Evolutionary conservation across 768 basidiomycete species (phyloP), one percentile per base, ranked within the genome.

Genomic region (Lactifluus volemus): DNA sequence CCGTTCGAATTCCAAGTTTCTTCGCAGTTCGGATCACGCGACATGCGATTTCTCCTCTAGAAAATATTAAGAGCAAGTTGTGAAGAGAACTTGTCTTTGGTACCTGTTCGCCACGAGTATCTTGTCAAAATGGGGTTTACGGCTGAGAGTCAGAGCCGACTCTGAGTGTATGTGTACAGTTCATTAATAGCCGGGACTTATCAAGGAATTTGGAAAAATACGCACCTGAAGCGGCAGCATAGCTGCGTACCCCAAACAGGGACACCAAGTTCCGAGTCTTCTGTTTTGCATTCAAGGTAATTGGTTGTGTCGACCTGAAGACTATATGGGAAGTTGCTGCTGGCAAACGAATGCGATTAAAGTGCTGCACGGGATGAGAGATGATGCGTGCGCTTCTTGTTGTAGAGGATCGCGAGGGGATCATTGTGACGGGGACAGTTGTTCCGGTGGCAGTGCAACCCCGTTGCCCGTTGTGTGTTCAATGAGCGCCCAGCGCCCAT

Each of bases 41-140:
- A 72, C 95, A 97, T 5, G 94, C 93, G 64, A 98, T 98, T 73
- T 98, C 94, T 50, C 94, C 94, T 72, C 93, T 96, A 63, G 14
- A 49, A 32, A 1, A 56, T 5, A 19, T 5, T 53, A 12, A 50
- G 54, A 58, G 49, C 14, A 41, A 9, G 32, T 49, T 30, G 2
- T 10, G n/a, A 15, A 12, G 17, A 9, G 10, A 29, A 21, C 12
- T 1, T 21, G 21, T 21, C 25, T n/a, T n/a, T 57, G 76, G 55
- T 58, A 87, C 93, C 93, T 77, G 69, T 97, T 97, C 0, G 93
- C 93, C 59, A 97, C 84, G 25, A 97, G 79, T 61, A 95, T 90
- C 78, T 97, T 97, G 76, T 89, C 84, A 65, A 93, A 92, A 66
- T 87, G 86, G 10, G 88, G 83, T 38, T 72, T 75, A 47, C 72